phyloP scores from a whole-genome alignment of 768 basidiomycete species.

The Cyclocybe aegerita region DNA sequence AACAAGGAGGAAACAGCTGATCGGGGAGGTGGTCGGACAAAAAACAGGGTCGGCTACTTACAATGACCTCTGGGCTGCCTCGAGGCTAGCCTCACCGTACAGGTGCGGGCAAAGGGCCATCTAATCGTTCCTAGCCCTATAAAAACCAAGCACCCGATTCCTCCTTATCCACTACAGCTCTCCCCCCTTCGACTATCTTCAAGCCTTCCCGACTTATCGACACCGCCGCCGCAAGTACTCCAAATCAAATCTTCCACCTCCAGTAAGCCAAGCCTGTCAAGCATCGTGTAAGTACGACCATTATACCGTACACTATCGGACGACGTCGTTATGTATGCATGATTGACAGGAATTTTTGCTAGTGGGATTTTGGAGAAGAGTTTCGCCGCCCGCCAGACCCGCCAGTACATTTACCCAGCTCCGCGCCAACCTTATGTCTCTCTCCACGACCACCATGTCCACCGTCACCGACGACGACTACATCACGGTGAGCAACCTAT shows the following conservation, averaged over 20 bases:
- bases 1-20: not conserved
- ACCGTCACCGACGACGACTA: conserved; percentile 8
- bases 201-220: too few relatives aligned
- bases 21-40: conserved; percentile 3
- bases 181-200: conserved; percentile 8
- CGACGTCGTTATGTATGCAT: not conserved
- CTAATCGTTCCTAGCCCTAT: conserved; percentile 18
- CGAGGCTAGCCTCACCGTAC: conserved; percentile 50
- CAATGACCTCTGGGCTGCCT: conserved; percentile 34
- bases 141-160: conserved; percentile 20
- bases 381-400: not conserved
- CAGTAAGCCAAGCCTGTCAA: too few relatives aligned
- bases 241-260: too few relatives aligned
- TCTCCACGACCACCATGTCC: conserved; percentile 3
- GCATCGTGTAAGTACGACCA: not conserved
- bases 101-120: conserved; percentile 22
- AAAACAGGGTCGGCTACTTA: conserved; percentile 11
- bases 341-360: not conserved
- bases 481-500: conserved; percentile 13
- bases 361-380: not conserved
- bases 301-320: not conserved
- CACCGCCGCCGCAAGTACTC: too few relatives aligned
- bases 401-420: not conserved
- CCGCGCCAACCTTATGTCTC: not conserved
- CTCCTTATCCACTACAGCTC: conserved; percentile 14